Conservation (phyloP, 2,329 filamentous ascomycete species). For the Didymella exigua region DNA sequence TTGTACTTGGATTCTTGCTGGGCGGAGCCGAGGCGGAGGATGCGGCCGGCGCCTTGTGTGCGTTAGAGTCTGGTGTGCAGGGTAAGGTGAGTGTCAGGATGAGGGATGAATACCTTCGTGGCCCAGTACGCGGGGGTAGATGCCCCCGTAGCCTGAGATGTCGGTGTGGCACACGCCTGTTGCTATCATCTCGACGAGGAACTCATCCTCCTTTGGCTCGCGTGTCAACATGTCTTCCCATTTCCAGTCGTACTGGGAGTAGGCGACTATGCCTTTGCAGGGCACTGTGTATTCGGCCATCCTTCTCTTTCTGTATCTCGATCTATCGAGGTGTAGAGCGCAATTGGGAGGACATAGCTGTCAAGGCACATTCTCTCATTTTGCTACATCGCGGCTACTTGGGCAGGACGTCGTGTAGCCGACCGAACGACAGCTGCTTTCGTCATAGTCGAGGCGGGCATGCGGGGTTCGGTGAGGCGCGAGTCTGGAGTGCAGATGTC, state of each 20-base stretch:
- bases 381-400: slow-evolving; percentile 10
- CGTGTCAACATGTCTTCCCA: slow-evolving; percentile 27
- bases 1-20: slow-evolving; percentile 48
- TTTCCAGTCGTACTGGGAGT: slow-evolving; percentile 23
- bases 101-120: slow-evolving; percentile 52
- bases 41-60: slow-evolving; percentile 53
- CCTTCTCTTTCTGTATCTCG: neutral
- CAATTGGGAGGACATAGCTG: neutral
- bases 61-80: neutral
- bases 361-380: neutral
- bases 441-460: slow-evolving; percentile 11
- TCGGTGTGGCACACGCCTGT: slow-evolving; percentile 64
- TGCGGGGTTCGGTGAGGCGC: slow-evolving; percentile 8
- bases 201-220: slow-evolving; percentile 52
- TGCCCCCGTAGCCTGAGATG: slow-evolving; percentile 32
- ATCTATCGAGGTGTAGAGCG: neutral
- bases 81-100: neutral
- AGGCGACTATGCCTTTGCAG: slow-evolving; percentile 23
- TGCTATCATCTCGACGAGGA: slow-evolving; percentile 60
- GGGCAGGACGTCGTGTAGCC: slow-evolving; percentile 12
- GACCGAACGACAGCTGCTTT: slow-evolving; percentile 4
- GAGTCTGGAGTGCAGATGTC: slow-evolving; percentile 9
- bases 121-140: slow-evolving; percentile 57
- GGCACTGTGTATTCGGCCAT: slow-evolving; percentile 19
- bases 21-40: slow-evolving; percentile 50